Percentiles rank a stretch among this genome's conserved stretches.
phyloP scores from a whole-genome alignment of 2,329 filamentous ascomycete species.

The Microsporum audouinii region DNA sequence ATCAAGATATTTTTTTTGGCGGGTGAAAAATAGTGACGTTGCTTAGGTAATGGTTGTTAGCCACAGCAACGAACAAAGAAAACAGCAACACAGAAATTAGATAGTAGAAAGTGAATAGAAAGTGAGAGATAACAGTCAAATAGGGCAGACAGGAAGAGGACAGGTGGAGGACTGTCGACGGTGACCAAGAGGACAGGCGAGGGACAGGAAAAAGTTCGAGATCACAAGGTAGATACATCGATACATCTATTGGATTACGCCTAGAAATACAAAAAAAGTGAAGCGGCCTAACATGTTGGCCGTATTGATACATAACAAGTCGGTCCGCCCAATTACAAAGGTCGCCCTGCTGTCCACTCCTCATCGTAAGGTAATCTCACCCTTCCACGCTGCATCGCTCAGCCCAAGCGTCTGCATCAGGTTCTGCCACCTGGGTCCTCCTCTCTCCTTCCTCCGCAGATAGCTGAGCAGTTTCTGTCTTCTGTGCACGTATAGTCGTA shows the following conservation, averaged over 20 bases:
- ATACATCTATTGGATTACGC: not conserved
- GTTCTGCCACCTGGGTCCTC: constrained; percentile 79
- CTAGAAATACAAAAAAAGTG: constrained; percentile 1
- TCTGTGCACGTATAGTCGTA: constrained; percentile 74
- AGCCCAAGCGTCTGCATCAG: constrained; percentile 74
- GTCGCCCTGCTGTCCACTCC: not conserved
- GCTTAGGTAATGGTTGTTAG: not conserved
- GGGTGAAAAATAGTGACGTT: not conserved
- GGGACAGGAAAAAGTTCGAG: not conserved
- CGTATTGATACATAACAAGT: not conserved
- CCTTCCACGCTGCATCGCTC: constrained; percentile 79
- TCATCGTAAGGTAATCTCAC: constrained; percentile 64
- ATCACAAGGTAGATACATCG: not conserved
- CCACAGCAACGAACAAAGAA: not conserved
- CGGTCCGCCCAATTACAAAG: not conserved
- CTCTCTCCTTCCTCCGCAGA: constrained; percentile 77
- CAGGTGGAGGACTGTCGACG: not conserved
- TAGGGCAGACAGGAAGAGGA: not conserved
- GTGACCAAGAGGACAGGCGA: too few species aligned
- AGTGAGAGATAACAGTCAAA: not conserved
- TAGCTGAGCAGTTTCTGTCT: constrained; percentile 83
- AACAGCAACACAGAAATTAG: not conserved
- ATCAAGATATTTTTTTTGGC: not conserved
- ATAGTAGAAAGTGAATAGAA: not conserved
- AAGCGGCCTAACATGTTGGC: not conserved